Conservation (phyloP, 1,284 basidiomycete genomes). For the Naganishia sp. region DNA sequence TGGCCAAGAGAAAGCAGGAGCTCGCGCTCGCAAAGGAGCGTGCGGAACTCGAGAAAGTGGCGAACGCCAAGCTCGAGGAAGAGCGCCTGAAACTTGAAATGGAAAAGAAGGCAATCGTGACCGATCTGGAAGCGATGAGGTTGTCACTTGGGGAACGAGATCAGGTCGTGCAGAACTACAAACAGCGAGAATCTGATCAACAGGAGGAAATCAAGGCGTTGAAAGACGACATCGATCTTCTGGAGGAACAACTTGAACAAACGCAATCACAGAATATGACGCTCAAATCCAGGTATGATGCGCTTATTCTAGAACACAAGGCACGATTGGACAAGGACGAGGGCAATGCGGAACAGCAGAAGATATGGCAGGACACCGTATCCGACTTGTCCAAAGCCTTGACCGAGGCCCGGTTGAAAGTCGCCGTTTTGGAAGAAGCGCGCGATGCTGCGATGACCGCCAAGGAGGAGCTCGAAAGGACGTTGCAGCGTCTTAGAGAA, state of each 20-base stretch:
- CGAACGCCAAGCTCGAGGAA: constrained; percentile 73
- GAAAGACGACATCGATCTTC: constrained; percentile 77
- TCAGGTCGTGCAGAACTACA: constrained; percentile 76
- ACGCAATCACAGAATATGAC: constrained; percentile 74
- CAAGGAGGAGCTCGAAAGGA: constrained; percentile 71
- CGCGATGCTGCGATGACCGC: constrained; percentile 64
- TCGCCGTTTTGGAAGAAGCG: constrained; percentile 60
- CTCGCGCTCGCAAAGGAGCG: constrained; percentile 77
- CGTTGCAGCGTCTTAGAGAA: constrained; percentile 74
- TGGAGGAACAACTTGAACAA: constrained; percentile 83
- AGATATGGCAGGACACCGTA: constrained; percentile 25
- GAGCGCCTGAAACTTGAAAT: constrained; percentile 75
- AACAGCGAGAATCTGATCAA: constrained; percentile 78
- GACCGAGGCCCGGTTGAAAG: constrained; percentile 45
- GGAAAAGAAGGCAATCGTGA: constrained; percentile 79
- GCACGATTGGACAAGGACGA: constrained; percentile 36
- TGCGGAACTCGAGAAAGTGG: constrained; percentile 78
- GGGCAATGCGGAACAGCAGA: constrained; percentile 48
- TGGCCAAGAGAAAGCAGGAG: constrained; percentile 84
- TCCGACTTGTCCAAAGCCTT: constrained; percentile 28
- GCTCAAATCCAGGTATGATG: constrained; percentile 72
- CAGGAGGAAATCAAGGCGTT: constrained; percentile 80
- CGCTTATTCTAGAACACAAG: constrained; percentile 59
- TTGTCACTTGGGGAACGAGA: constrained; percentile 81
- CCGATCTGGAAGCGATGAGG: constrained; percentile 79